Base-by-base conservation (phyloP, 2,329 filamentous ascomycete species). In the Botryotinia calthae region DNA sequence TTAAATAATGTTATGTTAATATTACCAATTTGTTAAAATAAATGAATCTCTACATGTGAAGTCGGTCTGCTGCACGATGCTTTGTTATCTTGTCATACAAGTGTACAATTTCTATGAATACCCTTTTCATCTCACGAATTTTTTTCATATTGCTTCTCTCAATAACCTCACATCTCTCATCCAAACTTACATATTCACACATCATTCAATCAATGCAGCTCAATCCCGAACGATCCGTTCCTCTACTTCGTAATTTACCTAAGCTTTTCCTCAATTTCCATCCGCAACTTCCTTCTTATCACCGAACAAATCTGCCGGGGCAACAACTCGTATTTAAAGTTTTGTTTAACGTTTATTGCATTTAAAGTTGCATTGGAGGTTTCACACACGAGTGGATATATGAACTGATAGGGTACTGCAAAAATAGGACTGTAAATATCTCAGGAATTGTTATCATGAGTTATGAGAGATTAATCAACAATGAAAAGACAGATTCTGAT, bases 21-120 rank as follows among this genome's bases (percentile, higher is more conserved):
- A 84, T 84, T 0, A 76, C 77, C 2, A 79, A 16, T 56, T 28
- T 31, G 14, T 28, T 4, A 28, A 18, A n/a, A 28, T 59, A 34
- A 58, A 34, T 59, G 22, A 6, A 14, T 56, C 14, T 56, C 8
- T 4, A 16, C 16, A 1, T 28, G 51, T 28, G n/a, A 18, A n/a
- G 0, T 54, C 2, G 7, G 6, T 54, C 2, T 54, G n/a, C 51
- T 28, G 51, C 4, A 28, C n/a, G n/a, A 54, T 54, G 12, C 51
- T 7, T n/a, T 40, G 4, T 8, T 37, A 25, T 61, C 25, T 51
- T n/a, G 16, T n/a, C 48, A 54, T 56, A 56, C 51, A 56, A 56
- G 51, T 56, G 51, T 54, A 54, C n/a, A 56, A 28, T 16, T n/a
- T 51, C 12, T 14, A 54, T 2, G 16, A 56, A 56, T 18, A 7